These are phyloP conservation scores for Lolium perenne DNA, from an alignment of 176 grass and related monocot genomes.

Conservation along the genomic window DNA sequence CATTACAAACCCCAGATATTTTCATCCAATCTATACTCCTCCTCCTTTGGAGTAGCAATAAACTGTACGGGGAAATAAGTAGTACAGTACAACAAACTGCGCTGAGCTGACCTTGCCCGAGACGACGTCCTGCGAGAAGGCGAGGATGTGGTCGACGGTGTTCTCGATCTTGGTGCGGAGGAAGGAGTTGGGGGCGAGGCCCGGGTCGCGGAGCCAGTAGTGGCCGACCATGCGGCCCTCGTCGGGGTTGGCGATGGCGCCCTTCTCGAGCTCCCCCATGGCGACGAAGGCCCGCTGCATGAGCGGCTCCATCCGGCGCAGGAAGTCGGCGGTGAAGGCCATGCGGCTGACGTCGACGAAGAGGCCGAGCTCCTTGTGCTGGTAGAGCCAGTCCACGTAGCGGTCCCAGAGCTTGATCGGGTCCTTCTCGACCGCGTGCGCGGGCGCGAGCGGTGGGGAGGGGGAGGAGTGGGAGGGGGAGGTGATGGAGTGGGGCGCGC, in stretches of 20 bases:
- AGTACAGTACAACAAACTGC: too few species aligned
- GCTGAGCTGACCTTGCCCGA: conserved; percentile 73
- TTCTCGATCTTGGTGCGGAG: conserved; percentile 80
- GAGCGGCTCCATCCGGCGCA: conserved; percentile 74
- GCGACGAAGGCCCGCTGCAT: conserved; percentile 72
- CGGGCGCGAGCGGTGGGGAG: conserved; percentile 32
- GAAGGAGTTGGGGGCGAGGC: conserved; percentile 73
- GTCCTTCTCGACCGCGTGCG: conserved; percentile 71
- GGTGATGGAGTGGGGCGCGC: conserved; percentile 67
- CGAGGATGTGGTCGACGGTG: conserved; percentile 71
- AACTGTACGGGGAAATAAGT: too few species aligned
- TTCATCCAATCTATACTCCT: neutral
- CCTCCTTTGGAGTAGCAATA: too few species aligned
- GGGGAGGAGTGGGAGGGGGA: conserved; percentile 68
- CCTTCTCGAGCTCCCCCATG: conserved; percentile 97
- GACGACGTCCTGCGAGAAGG: conserved; percentile 83
- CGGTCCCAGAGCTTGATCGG: conserved; percentile 85
- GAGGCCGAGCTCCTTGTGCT: conserved; percentile 97
- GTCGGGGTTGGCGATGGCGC: conserved; percentile 95
- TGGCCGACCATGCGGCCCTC: conserved; percentile 94
- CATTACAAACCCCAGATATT: neutral
- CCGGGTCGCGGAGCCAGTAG: conserved; percentile 88
- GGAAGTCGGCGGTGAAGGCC: conserved; percentile 88
- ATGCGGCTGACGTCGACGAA: conserved; percentile 97
- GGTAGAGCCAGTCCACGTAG: conserved; percentile 95